phyloP scores from a whole-genome alignment of 2,329 filamentous ascomycete genomes.

The Aspergillus piperis region DNA sequence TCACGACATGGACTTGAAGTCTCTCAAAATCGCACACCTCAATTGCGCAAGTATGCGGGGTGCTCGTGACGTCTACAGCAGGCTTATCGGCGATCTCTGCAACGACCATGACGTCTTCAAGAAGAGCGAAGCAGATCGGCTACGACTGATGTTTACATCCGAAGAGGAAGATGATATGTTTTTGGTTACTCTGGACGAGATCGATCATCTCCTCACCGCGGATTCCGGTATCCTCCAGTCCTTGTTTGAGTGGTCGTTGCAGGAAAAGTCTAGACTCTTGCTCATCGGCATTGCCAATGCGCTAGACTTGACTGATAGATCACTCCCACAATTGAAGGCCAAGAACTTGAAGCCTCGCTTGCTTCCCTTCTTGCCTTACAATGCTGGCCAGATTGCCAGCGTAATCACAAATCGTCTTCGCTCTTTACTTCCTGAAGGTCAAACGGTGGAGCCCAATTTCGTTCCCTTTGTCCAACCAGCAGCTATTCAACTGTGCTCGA shows the following conservation, averaged over 20 bases:
- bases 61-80: slow-evolving; percentile 80
- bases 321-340: slow-evolving; percentile 87
- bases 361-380: slow-evolving; percentile 91
- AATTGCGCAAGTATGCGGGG: slow-evolving; percentile 98
- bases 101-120: slow-evolving; percentile 63
- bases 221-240: slow-evolving; percentile 88
- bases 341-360: slow-evolving; percentile 88
- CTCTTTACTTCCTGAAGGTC: slow-evolving; percentile 61
- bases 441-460: slow-evolving; percentile 54
- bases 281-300: slow-evolving; percentile 95
- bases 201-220: slow-evolving; percentile 87
- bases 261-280: slow-evolving; percentile 74
- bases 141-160: slow-evolving; percentile 70
- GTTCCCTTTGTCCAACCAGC: slow-evolving; percentile 91
- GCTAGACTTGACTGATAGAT: slow-evolving; percentile 90
- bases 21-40: slow-evolving; percentile 73
- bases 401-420: slow-evolving; percentile 84
- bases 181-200: slow-evolving; percentile 89
- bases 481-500: slow-evolving; percentile 88
- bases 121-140: slow-evolving; percentile 64
- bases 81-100: slow-evolving; percentile 70
- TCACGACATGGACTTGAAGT: slow-evolving; percentile 55
- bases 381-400: slow-evolving; percentile 78
- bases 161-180: slow-evolving; percentile 56
- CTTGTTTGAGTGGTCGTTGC: slow-evolving; percentile 94